A percentile compares a stretch with the other conserved stretches of the same genome.
Conservation (phyloP, 2,329 filamentous ascomycete species). For the Xylaria sp. region DNA sequence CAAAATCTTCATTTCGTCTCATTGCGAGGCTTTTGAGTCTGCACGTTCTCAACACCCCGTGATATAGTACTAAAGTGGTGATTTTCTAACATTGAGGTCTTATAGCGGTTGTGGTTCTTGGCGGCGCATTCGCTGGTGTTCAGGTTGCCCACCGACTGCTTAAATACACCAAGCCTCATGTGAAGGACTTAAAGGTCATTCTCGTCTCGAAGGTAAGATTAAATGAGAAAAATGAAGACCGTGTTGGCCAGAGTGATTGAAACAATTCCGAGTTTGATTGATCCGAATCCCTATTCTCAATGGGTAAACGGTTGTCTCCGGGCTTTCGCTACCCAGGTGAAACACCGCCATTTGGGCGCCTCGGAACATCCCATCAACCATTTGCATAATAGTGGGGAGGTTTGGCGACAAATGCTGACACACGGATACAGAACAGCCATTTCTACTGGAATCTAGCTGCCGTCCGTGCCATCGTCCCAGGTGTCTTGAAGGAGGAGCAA, state of each 20-base stretch:
- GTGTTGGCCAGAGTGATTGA: not conserved
- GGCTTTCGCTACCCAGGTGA: not conserved
- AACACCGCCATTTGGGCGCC: not conserved
- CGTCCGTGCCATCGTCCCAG: constrained; percentile 66
- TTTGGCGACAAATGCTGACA: constrained; percentile 27
- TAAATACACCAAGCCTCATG: constrained; percentile 60
- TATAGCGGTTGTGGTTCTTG: constrained; percentile 62
- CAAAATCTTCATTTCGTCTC: not conserved
- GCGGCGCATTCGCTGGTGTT: constrained; percentile 65
- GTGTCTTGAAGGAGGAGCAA: constrained; percentile 60
- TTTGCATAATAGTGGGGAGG: not conserved
- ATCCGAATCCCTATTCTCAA: not conserved
- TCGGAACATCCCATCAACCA: not conserved
- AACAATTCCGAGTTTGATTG: not conserved
- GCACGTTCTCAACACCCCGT: not conserved
- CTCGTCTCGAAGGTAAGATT: constrained; percentile 65
- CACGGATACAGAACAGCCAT: constrained; percentile 61
- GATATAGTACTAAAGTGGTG: not conserved
- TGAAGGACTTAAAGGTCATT: constrained; percentile 63
- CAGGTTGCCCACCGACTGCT: constrained; percentile 65
- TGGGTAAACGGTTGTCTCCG: not conserved
- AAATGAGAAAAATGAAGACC: not conserved
- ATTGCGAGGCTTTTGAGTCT: not conserved
- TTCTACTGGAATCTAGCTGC: constrained; percentile 70
- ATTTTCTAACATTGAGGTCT: not conserved